Evolutionary conservation across 1,284 basidiomycete genomes (phyloP), one percentile per base, ranked within the genome.

Genomic region (Trametes hirsuta): DNA sequence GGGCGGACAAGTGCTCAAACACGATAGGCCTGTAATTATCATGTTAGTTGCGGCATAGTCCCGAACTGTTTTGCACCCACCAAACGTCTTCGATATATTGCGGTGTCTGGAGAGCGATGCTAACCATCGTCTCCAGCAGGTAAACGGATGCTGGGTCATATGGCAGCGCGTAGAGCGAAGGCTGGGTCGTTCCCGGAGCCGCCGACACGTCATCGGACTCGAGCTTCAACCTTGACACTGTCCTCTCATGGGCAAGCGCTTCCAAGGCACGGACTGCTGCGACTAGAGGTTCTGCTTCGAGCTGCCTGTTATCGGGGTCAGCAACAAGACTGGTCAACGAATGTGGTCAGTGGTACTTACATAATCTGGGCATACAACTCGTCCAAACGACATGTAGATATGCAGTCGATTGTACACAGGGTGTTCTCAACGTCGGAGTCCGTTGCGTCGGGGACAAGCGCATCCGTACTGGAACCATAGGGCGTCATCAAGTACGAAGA

Each of bases 401-500:
- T 90, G 72, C 95, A 98, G 73, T 99, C 97, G 48, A 98, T 91
- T 1, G 97, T 93, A 64, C 93, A 96, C 8, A 99, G 80, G 0
- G 97, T 97, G 60, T 90, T 95, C 76, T 99, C 97, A 21, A 98
- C 80, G 68, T 99, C 96, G 30, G 91, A 83, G 25, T 95, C 92
- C 0, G 90, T 94, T 30, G 90, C 91, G 59, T 93, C 89, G 10
- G 94, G 92, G 2, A 94, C 84, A 14, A 89, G 75, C 18, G 85
- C 81, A 25, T 95, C 93, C 6, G 83, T 79, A 67, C 84, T 87
- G 22, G 84, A 75, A 25, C 85, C 84, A 71, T 98, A 98, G 0
- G 97, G 97, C 14, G 96, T 97, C 79, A 99, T 88, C 61, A 99
- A 82, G 75, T 99, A 99, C 0, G 95, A 97, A 1, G 97, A 98